Percentiles rank a stretch among this genome's conserved stretches.
Conservation (phyloP, 495 filamentous ascomycete genomes). For the Penicillium canariense region DNA sequence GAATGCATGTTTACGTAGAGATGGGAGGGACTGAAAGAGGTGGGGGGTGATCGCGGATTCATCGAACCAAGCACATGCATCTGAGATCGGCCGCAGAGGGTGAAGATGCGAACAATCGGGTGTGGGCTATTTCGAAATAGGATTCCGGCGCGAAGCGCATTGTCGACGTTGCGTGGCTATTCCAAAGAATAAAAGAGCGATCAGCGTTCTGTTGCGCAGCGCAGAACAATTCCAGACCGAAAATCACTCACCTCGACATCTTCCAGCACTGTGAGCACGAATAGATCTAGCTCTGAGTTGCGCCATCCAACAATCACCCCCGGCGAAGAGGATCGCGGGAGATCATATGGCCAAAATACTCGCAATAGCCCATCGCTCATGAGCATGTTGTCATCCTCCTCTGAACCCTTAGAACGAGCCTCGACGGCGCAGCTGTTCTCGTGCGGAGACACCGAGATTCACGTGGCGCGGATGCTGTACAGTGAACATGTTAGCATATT, state of each 20-base stretch:
- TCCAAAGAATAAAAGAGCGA: not conserved
- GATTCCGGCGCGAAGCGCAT: slow-evolving; percentile 78
- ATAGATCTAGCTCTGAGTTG: slow-evolving; percentile 86
- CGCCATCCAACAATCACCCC: slow-evolving; percentile 94
- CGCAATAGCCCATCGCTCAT: slow-evolving; percentile 85
- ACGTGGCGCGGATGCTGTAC: slow-evolving; percentile 78
- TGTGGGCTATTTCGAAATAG: slow-evolving; percentile 82
- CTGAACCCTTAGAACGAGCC: slow-evolving; percentile 76
- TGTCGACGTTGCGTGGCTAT: slow-evolving; percentile 74
- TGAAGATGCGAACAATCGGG: slow-evolving; percentile 75
- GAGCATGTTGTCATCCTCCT: slow-evolving; percentile 82
- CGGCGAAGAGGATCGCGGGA: slow-evolving; percentile 63
- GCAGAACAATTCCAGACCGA: not conserved
- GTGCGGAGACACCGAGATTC: slow-evolving; percentile 82
- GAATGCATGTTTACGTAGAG: slow-evolving; percentile 64
- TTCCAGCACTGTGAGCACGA: slow-evolving; percentile 85
- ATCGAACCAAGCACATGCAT: slow-evolving; percentile 84
- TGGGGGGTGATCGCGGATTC: slow-evolving; percentile 54
- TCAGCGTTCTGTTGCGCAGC: slow-evolving; percentile 7
- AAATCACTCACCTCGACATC: slow-evolving; percentile 72
- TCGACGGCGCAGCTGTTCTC: slow-evolving; percentile 89
- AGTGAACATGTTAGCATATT: slow-evolving; percentile 13
- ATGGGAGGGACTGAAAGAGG: slow-evolving; percentile 63
- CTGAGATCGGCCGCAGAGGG: slow-evolving; percentile 74
- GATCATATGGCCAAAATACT: slow-evolving; percentile 96